These are phyloP conservation scores for Chlorella sorokiniana DNA, from an alignment of 139 green algal species.

Conservation along the genomic window DNA sequence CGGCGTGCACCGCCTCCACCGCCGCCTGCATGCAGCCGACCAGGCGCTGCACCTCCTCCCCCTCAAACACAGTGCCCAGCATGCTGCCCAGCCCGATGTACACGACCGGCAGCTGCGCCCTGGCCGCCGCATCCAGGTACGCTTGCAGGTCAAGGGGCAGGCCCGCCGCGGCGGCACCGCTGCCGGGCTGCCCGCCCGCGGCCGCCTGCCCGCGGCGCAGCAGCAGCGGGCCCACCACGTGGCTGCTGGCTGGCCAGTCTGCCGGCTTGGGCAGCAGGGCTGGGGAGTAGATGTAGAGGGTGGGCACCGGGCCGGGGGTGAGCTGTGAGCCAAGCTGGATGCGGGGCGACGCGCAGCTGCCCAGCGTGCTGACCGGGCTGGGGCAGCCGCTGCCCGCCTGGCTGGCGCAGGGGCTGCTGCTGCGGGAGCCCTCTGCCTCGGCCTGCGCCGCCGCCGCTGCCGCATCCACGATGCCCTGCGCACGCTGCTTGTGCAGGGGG, in stretches of 20 bases:
- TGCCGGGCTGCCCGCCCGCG: not conserved
- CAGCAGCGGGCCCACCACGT: slow-evolving; percentile 55
- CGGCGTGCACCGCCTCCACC: not conserved
- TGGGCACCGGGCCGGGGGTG: slow-evolving; percentile 30
- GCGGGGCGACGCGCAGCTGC: not conserved
- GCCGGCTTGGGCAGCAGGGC: slow-evolving; percentile 59
- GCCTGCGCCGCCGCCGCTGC: not conserved
- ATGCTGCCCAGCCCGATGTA: slow-evolving; percentile 33
- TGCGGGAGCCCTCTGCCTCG: not conserved
- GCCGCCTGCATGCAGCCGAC: slow-evolving; percentile 1
- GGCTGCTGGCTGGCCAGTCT: slow-evolving; percentile 63
- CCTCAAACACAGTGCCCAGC: slow-evolving; percentile 24
- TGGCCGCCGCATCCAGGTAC: slow-evolving; percentile 4
- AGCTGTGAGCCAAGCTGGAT: not conserved
- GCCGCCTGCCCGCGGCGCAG: not conserved
- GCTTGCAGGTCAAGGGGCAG: slow-evolving; percentile 11
- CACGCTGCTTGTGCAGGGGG: not conserved
- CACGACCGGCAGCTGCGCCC: slow-evolving; percentile 22
- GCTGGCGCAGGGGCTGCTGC: not conserved
- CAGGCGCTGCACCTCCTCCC: not conserved
- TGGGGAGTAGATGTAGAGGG: slow-evolving; percentile 63
- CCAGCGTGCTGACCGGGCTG: not conserved
- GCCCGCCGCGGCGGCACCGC: not conserved
- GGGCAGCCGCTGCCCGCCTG: not conserved
- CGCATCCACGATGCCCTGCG: not conserved